Evolutionary conservation across 2,329 filamentous ascomycete genomes (phyloP).

Genomic region (Phaeoacremonium minimum): DNA sequence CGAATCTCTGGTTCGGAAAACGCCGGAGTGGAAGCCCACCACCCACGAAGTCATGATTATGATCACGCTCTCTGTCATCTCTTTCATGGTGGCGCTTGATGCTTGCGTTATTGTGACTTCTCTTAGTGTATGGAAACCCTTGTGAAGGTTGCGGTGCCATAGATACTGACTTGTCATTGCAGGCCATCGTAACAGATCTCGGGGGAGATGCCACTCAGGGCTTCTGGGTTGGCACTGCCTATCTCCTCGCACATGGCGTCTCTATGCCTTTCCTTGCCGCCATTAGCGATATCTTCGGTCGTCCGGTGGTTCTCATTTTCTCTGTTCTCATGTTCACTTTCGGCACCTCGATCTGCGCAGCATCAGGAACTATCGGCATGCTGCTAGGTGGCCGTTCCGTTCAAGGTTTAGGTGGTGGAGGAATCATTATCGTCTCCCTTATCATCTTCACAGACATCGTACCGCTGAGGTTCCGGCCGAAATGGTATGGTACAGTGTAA

Average conservation of each 20-base stretch:
- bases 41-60: slow-evolving; percentile 15
- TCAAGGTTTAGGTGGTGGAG: slow-evolving; percentile 35
- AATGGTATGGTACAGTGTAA: slow-evolving; percentile 32
- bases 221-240: slow-evolving; percentile 22
- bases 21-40: slow-evolving; percentile 11
- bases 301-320: slow-evolving; percentile 25
- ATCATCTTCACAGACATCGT: slow-evolving; percentile 38
- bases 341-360: slow-evolving; percentile 34
- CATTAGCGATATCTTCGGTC: slow-evolving; percentile 27
- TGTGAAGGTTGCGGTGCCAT: too few species aligned
- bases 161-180: too few species aligned
- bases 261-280: slow-evolving; percentile 23
- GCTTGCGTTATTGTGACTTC: slow-evolving; percentile 14
- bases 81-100: slow-evolving; percentile 15
- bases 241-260: slow-evolving; percentile 18
- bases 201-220: slow-evolving; percentile 17
- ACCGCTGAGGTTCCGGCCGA: slow-evolving; percentile 32
- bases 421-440: slow-evolving; percentile 32
- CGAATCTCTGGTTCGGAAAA: slow-evolving; percentile 8
- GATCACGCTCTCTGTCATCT: slow-evolving; percentile 12
- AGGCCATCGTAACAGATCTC: slow-evolving; percentile 19
- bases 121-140: slow-evolving; percentile 13
- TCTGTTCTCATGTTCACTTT: slow-evolving; percentile 33
- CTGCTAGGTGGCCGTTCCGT: slow-evolving; percentile 31
- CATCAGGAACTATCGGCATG: slow-evolving; percentile 23